These are phyloP conservation scores for Trichoderma asperelloides DNA, from an alignment of 495 filamentous ascomycete species.

Conservation along the genomic window DNA sequence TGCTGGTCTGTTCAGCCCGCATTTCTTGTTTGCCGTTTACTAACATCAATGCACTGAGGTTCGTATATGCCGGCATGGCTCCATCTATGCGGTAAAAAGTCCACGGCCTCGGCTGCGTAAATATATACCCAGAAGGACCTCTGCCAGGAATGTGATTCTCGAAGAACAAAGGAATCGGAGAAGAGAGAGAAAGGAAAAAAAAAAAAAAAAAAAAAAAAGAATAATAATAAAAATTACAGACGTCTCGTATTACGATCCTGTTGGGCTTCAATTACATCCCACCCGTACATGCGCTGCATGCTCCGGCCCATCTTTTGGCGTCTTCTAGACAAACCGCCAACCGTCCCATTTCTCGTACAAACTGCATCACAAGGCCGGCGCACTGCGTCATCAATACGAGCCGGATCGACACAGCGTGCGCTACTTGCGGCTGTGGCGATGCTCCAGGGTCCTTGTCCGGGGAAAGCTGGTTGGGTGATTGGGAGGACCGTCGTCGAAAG, in stretches of 20 bases:
- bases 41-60: neutral
- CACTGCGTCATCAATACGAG: conserved; percentile 8
- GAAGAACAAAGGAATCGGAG: too few relatives aligned
- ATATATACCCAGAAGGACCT: too few relatives aligned
- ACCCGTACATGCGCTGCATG: neutral
- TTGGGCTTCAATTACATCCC: neutral
- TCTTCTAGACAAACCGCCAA: neutral
- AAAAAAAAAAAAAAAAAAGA: neutral
- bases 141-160: too few relatives aligned
- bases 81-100: neutral
- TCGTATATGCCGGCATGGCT: neutral
- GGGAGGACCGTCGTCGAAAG: neutral
- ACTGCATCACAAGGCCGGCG: neutral
- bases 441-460: neutral
- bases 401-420: neutral
- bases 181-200: neutral
- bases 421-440: conserved; percentile 5
- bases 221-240: too few relatives aligned
- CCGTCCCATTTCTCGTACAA: conserved; percentile 3
- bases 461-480: neutral
- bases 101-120: neutral
- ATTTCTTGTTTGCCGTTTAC: neutral
- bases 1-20: too few relatives aligned
- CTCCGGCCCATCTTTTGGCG: neutral
- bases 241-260: neutral